Evolutionary conservation across 2,329 filamentous ascomycete species (phyloP).

Genomic region (Xylogone sp.): DNA sequence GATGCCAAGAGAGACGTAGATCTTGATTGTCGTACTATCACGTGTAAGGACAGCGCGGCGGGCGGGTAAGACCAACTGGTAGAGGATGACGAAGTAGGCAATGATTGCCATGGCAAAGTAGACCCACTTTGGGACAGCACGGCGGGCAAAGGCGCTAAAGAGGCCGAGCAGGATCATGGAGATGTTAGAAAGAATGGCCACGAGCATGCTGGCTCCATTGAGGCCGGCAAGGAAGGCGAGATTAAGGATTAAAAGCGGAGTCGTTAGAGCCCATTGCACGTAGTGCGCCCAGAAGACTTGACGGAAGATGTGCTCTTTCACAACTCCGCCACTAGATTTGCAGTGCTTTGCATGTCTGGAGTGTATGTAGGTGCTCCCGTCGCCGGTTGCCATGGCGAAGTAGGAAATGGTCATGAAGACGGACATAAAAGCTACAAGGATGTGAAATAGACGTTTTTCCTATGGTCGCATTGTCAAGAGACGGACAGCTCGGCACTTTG

Average conservation of each 20-base stretch:
- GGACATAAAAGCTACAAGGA: conserved; percentile 70
- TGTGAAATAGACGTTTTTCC: conserved; percentile 76
- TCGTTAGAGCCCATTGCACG: conserved; percentile 77
- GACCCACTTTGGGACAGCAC: conserved; percentile 66
- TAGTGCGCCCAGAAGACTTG: conserved; percentile 81
- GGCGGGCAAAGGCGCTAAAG: conserved; percentile 62
- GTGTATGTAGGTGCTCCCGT: conserved; percentile 60
- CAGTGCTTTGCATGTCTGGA: too few species aligned
- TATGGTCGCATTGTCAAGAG: background rate
- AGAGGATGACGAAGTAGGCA: conserved; percentile 67
- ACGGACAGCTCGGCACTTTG: background rate
- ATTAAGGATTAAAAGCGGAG: conserved; percentile 70
- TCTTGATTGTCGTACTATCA: conserved; percentile 58
- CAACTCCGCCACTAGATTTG: conserved; percentile 27
- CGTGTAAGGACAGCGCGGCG: conserved; percentile 56
- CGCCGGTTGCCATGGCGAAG: conserved; percentile 77
- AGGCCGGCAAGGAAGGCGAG: conserved; percentile 69
- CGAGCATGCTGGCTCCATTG: conserved; percentile 66
- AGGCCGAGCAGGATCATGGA: conserved; percentile 70
- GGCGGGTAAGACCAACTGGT: conserved; percentile 67
- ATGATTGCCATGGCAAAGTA: conserved; percentile 72
- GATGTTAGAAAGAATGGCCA: conserved; percentile 64
- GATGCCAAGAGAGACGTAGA: conserved; percentile 64
- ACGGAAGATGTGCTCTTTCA: conserved; percentile 57
- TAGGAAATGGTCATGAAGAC: conserved; percentile 74